A percentile compares a stretch with the other conserved stretches of the same genome.
Evolutionary conservation across 768 basidiomycete species (phyloP).

Genomic region (Cystobasidium tubakii): DNA sequence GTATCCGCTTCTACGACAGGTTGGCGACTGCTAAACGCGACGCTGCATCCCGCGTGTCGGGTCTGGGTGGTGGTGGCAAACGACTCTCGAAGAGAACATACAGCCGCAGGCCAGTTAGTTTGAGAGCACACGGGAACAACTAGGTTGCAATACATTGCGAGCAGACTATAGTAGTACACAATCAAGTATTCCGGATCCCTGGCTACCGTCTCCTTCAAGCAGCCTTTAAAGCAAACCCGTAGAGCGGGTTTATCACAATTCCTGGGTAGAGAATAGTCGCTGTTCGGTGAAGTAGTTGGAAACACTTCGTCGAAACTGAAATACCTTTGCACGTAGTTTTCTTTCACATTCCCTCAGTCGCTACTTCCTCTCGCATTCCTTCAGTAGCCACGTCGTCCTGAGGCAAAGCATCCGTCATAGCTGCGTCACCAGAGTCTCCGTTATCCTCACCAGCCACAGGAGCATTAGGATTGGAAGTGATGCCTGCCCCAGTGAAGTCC

Average conservation of each 20-base stretch:
- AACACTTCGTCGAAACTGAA: too few relatives aligned
- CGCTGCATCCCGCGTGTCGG: too few relatives aligned
- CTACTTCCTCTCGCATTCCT: slow-evolving; percentile 2
- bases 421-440: not conserved
- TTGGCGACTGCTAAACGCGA: not conserved
- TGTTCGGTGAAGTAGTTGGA: too few relatives aligned
- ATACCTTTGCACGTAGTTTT: too few relatives aligned
- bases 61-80: not conserved
- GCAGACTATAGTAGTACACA: too few relatives aligned
- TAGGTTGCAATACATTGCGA: too few relatives aligned
- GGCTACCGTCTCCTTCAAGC: not conserved
- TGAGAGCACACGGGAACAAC: not conserved
- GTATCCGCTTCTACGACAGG: too few relatives aligned
- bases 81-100: not conserved
- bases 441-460: not conserved
- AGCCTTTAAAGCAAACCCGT: not conserved
- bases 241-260: slow-evolving; percentile 1
- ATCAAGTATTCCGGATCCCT: not conserved
- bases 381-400: not conserved
- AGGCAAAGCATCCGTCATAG: not conserved
- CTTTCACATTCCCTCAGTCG: not conserved
- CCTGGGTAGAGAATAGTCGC: too few relatives aligned
- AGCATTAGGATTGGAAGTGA: not conserved
- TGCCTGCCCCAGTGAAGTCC: slow-evolving; percentile 25
- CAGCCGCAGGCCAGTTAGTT: not conserved